These are phyloP conservation scores for Tuber brumale DNA, from an alignment of 495 filamentous ascomycete species.

Conservation along the genomic window DNA sequence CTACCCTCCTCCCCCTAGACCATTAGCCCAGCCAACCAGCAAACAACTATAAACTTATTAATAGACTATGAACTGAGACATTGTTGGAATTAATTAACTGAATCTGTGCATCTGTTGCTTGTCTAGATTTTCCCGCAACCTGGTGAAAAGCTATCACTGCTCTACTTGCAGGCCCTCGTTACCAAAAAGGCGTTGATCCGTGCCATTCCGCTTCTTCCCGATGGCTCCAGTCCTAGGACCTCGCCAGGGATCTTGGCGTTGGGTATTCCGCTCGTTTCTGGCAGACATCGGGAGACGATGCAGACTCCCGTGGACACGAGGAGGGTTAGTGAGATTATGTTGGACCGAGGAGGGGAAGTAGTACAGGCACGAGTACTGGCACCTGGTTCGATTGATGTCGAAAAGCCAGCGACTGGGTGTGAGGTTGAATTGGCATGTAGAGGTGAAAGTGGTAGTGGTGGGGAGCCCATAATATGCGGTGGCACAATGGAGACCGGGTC, in stretches of 20 bases:
- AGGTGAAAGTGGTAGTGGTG: background rate
- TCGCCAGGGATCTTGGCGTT: slow-evolving; percentile 34
- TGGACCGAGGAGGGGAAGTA: slow-evolving; percentile 12
- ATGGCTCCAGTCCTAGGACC: slow-evolving; percentile 33
- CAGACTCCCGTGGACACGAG: slow-evolving; percentile 16
- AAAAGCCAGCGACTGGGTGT: background rate
- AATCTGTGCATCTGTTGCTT: background rate
- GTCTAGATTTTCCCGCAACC: slow-evolving; percentile 34
- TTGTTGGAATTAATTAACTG: background rate
- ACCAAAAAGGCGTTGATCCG: slow-evolving; percentile 31
- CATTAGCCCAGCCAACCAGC: background rate
- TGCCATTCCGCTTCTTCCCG: slow-evolving; percentile 37
- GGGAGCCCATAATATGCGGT: background rate
- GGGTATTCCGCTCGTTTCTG: slow-evolving; percentile 28
- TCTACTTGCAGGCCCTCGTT: slow-evolving; percentile 37
- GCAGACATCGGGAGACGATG: slow-evolving; percentile 9
- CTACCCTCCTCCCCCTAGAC: background rate
- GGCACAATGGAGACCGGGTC: background rate
- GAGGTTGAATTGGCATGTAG: background rate
- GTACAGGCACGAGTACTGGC: background rate
- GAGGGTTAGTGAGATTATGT: slow-evolving; percentile 18
- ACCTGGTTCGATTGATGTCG: background rate
- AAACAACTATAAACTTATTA: background rate
- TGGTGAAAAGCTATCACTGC: slow-evolving; percentile 29
- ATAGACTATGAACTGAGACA: background rate